Base-by-base conservation (phyloP, 140 eudicot genomes). In the Cichorium intybus region DNA sequence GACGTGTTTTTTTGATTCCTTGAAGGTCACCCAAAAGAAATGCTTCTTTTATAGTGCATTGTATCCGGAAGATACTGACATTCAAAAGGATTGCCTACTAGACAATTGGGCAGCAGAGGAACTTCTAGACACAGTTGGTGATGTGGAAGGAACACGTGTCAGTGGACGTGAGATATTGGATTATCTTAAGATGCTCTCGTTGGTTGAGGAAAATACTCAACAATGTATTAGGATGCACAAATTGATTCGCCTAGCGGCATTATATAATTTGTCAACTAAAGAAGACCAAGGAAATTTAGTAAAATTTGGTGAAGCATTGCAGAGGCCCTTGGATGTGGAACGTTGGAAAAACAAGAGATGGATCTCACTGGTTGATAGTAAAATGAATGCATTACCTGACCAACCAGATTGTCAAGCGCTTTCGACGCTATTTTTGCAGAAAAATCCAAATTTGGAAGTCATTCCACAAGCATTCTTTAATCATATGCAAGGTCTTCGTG, bases 51-150 rank as follows among this genome's bases (percentile, higher is more conserved):
- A 61, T 24, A 33, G 77, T 71, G 70, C 77, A 16, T 33, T 71
- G 62, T 71, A 71, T 61, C 70, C 77, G 1, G 70, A 71, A 71
- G 77, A 71, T 26, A 34, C 47, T 50, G 64, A 71, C 56, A 71
- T 71, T 24, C 31, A 50, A 31, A 55, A 55, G 52, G 70, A 52
- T 35, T 49, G 63, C 33, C 55, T 71, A 39, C 22, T 71, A 56
- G 77, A 71, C 34, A 50, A 56, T 52, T 71, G 77, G 77, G 70
- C 56, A 50, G 77, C 77, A 49, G 70, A 71, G 27, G 31, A 62
- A 33, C 52, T 71, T 39, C 69, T 37, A 18, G 70, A 18, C 11
- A 4, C 10, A 47, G 11, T 4, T 70, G 68, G 31, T 48, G 50
- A 60, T 43, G 66, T 33, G 61, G 58, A 70, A 70, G 50, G 17